phyloP scores from a whole-genome alignment of 2,329 filamentous ascomycete species.

The Ophiostoma tasmaniense region DNA sequence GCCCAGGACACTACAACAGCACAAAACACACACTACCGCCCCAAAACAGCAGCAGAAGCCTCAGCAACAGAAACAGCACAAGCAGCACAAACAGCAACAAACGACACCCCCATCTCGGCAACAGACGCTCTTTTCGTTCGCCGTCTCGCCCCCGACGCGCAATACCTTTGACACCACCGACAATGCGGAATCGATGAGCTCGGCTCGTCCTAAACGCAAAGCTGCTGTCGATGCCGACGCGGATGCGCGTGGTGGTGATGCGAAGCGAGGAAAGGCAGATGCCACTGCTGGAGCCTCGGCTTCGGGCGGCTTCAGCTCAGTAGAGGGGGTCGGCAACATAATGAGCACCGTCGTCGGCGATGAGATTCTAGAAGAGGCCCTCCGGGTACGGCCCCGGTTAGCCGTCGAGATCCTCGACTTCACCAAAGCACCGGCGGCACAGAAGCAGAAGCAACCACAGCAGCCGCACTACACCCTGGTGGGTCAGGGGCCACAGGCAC shows the following conservation, averaged over 20 bases:
- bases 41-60: background rate
- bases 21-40: background rate
- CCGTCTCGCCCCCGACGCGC: constrained; percentile 15
- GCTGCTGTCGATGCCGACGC: constrained; percentile 8
- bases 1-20: background rate
- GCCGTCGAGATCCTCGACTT: constrained; percentile 41
- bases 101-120: constrained; percentile 6
- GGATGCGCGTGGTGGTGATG: background rate
- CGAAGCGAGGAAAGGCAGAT: background rate
- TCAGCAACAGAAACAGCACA: background rate
- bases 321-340: background rate
- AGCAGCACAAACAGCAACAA: background rate
- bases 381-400: constrained; percentile 43
- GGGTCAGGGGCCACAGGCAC: background rate
- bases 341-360: background rate
- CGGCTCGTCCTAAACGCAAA: constrained; percentile 20
- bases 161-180: constrained; percentile 19
- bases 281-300: background rate
- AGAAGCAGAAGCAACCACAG: background rate
- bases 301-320: background rate
- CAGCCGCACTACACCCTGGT: background rate
- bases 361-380: constrained; percentile 24
- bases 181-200: constrained; percentile 15
- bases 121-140: constrained; percentile 14
- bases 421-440: background rate